phyloP scores from a whole-genome alignment of 768 basidiomycete genomes.

The Mycena olivaceomarginata region DNA sequence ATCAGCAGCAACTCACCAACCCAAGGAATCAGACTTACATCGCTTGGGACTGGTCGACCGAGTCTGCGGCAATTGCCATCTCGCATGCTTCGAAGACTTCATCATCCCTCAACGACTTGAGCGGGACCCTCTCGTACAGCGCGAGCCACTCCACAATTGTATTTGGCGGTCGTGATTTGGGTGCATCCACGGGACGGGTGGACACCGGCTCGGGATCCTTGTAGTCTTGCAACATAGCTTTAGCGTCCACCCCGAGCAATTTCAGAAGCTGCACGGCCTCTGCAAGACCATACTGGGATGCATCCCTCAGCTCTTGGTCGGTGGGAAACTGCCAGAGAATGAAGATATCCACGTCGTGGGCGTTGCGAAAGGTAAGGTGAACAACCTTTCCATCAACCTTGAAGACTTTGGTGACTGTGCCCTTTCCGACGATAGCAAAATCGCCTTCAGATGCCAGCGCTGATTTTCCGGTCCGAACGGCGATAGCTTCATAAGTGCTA shows the following conservation, averaged over 20 bases:
- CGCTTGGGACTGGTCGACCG: conserved; percentile 17
- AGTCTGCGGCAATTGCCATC: conserved; percentile 44
- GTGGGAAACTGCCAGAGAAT: conserved; percentile 39
- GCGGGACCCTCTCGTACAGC: background rate
- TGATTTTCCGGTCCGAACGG: too few relatives aligned
- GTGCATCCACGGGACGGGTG: background rate
- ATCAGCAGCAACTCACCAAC: background rate
- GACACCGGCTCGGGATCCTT: background rate
- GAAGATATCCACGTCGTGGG: conserved; percentile 39
- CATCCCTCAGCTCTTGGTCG: conserved; percentile 38
- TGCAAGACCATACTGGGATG: background rate
- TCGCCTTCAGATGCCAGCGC: too few relatives aligned
- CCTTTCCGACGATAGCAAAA: too few relatives aligned
- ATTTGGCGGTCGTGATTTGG: background rate
- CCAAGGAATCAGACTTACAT: conserved; percentile 30
- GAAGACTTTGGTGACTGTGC: too few relatives aligned
- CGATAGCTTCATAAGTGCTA: too few relatives aligned
- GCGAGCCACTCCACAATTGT: background rate
- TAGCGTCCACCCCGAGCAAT: background rate
- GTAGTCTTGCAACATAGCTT: background rate
- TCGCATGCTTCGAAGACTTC: conserved; percentile 41
- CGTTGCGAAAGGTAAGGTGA: too few relatives aligned
- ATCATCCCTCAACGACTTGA: conserved; percentile 11
- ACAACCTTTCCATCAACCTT: too few relatives aligned
- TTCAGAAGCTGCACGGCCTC: background rate